Percentiles rank a stretch among this genome's conserved stretches.
Evolutionary conservation across 2,329 filamentous ascomycete species (phyloP).

Genomic region (Fusarium mexicanum): DNA sequence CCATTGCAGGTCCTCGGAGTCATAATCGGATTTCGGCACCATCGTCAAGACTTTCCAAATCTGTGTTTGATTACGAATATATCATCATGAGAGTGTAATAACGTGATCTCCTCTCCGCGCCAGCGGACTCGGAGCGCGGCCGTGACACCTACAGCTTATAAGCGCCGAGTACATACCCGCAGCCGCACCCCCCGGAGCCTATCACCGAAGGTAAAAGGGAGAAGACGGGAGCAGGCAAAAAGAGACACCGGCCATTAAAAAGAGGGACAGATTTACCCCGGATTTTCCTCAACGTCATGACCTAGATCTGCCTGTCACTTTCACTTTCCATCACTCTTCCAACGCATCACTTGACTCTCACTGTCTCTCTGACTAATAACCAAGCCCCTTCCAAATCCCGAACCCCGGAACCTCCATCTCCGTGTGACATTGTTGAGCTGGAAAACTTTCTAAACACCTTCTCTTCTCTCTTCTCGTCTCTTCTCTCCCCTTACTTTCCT

Average conservation of each 20-base stretch:
- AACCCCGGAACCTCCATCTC: conserved; percentile 20
- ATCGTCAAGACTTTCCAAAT: neutral
- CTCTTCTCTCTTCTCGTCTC: neutral
- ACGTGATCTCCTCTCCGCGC: conserved; percentile 3
- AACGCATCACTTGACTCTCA: conserved; percentile 18
- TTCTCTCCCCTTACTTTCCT: conserved; percentile 29
- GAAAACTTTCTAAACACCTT: neutral
- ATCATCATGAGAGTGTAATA: neutral
- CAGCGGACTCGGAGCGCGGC: conserved; percentile 26
- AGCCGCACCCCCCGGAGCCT: conserved; percentile 24
- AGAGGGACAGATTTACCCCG: conserved; percentile 33
- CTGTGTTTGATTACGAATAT: neutral
- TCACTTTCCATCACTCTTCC: conserved; percentile 8
- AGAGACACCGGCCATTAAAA: conserved; percentile 17
- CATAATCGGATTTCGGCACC: neutral
- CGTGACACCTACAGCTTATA: conserved; percentile 8
- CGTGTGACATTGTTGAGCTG: conserved; percentile 9
- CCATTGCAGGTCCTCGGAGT: neutral
- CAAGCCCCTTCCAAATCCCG: conserved; percentile 1
- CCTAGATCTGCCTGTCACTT: neutral
- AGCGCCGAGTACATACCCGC: conserved; percentile 17
- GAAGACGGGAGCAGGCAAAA: neutral
- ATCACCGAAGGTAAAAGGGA: conserved; percentile 7
- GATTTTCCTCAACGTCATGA: conserved; percentile 39
- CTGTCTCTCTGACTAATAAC: neutral